These are phyloP conservation scores for Ophiostoma triangulosporum DNA, from an alignment of 2,329 filamentous ascomycete genomes.

Conservation along the genomic window DNA sequence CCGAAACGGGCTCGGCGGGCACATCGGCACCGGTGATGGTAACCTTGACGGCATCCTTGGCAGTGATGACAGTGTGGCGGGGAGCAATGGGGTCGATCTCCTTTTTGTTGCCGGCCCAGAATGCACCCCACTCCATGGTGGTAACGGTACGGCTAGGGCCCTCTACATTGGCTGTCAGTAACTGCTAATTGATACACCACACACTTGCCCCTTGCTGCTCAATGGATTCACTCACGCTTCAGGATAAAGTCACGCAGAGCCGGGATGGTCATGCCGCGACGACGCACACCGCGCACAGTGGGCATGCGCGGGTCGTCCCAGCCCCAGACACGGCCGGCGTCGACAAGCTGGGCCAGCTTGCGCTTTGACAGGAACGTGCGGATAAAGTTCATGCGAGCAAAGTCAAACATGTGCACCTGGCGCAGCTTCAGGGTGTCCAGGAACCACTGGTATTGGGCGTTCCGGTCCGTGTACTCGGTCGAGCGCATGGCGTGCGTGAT, in stretches of 20 bases:
- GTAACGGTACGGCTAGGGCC: slow-evolving; percentile 75
- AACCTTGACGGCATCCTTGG: slow-evolving; percentile 58
- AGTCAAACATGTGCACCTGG: slow-evolving; percentile 74
- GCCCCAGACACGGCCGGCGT: slow-evolving; percentile 61
- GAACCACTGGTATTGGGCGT: slow-evolving; percentile 81
- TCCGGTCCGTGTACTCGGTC: slow-evolving; percentile 72
- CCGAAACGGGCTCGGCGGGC: slow-evolving; percentile 45
- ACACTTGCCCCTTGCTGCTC: no score
- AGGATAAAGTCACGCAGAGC: slow-evolving; percentile 74
- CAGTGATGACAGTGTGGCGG: slow-evolving; percentile 58
- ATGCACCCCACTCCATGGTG: slow-evolving; percentile 68
- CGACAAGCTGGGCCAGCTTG: slow-evolving; percentile 73
- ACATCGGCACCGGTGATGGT: slow-evolving; percentile 55
- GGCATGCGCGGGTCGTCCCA: slow-evolving; percentile 86
- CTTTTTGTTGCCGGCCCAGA: slow-evolving; percentile 67
- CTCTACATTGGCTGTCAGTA: slow-evolving; percentile 22
- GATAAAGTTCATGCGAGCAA: slow-evolving; percentile 73
- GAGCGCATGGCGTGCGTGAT: slow-evolving; percentile 74
- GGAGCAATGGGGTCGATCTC: slow-evolving; percentile 66
- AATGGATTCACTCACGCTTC: slow-evolving; percentile 31
- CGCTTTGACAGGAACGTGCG: slow-evolving; percentile 73
- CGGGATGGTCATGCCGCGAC: slow-evolving; percentile 65
- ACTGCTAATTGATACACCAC: background rate
- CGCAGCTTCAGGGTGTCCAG: slow-evolving; percentile 59
- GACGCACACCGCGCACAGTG: slow-evolving; percentile 57